These are phyloP conservation scores for Colletotrichum sp. DNA, from an alignment of 2,329 filamentous ascomycete genomes.

Conservation along the genomic window DNA sequence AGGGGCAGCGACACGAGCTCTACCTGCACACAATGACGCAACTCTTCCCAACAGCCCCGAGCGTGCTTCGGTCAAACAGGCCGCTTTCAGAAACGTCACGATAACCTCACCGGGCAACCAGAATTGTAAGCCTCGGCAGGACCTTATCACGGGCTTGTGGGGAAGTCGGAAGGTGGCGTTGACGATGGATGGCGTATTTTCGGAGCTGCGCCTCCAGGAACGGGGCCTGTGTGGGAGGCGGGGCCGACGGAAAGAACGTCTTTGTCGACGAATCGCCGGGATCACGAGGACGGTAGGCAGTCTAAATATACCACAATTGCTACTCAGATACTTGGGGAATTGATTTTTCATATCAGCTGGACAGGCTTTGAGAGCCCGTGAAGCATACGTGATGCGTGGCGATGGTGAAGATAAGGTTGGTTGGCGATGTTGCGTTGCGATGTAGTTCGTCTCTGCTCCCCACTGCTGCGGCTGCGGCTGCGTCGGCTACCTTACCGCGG, in stretches of 20 bases:
- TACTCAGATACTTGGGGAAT: not conserved
- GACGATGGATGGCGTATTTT: not conserved
- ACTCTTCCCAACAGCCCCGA: not conserved
- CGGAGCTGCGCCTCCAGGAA: constrained; percentile 8
- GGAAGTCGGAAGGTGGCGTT: constrained; percentile 8
- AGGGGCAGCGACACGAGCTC: not conserved
- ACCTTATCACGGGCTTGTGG: not conserved
- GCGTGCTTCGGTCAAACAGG: not conserved
- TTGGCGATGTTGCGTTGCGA: not conserved
- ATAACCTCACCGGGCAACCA: not conserved
- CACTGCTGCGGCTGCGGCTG: not conserved
- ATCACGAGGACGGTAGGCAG: not conserved
- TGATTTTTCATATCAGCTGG: not conserved
- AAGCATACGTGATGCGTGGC: not conserved
- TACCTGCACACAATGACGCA: not conserved
- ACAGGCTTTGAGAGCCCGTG: not conserved
- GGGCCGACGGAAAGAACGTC: not conserved
- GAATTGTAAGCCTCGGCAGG: not conserved
- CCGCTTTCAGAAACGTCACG: not conserved
- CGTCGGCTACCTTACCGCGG: not conserved
- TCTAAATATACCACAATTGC: constrained; percentile 13
- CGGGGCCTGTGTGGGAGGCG: not conserved
- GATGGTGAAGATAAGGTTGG: not conserved
- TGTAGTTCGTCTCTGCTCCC: not conserved
- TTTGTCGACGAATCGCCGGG: not conserved